Evolutionary conservation across 352 stramenopile genomes (phyloP).

Genomic region (Phytophthora foliorum): DNA sequence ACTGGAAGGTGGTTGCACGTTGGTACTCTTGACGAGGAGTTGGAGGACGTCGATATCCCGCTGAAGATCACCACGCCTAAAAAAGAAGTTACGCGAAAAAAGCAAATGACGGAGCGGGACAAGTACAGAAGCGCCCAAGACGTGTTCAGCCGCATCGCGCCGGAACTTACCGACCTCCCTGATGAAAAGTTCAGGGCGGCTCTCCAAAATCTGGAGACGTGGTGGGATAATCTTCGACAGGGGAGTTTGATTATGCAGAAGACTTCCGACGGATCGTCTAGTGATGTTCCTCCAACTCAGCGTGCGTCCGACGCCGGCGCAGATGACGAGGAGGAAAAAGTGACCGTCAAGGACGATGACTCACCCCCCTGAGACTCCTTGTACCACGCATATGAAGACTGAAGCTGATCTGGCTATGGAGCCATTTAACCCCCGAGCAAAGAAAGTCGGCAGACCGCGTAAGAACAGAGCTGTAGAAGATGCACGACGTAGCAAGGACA

Average conservation of each 20-base stretch:
- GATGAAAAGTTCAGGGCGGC: not conserved
- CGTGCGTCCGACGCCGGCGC: too few species aligned
- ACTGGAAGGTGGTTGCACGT: constrained; percentile 1
- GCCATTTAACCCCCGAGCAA: not conserved
- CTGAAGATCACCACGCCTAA: not conserved
- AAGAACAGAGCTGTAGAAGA: not conserved
- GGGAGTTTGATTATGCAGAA: too few species aligned
- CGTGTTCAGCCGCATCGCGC: not conserved
- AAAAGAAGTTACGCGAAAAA: constrained; percentile 12
- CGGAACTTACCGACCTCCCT: constrained; percentile 1
- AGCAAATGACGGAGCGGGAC: constrained; percentile 7
- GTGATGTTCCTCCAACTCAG: too few species aligned
- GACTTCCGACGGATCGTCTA: not conserved
- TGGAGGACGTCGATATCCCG: not conserved
- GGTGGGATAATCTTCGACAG: not conserved
- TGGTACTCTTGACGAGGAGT: not conserved
- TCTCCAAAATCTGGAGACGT: not conserved
- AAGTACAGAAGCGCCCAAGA: constrained; percentile 6
- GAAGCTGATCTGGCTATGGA: not conserved
- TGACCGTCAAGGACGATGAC: too few species aligned
- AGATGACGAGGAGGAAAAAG: too few species aligned
- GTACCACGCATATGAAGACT: too few species aligned
- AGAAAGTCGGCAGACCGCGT: not conserved
- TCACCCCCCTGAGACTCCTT: too few species aligned
- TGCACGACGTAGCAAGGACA: not conserved